Base-by-base conservation (phyloP, 371 early-diverging fungal genomes). In the Apophysomyces sp. region DNA sequence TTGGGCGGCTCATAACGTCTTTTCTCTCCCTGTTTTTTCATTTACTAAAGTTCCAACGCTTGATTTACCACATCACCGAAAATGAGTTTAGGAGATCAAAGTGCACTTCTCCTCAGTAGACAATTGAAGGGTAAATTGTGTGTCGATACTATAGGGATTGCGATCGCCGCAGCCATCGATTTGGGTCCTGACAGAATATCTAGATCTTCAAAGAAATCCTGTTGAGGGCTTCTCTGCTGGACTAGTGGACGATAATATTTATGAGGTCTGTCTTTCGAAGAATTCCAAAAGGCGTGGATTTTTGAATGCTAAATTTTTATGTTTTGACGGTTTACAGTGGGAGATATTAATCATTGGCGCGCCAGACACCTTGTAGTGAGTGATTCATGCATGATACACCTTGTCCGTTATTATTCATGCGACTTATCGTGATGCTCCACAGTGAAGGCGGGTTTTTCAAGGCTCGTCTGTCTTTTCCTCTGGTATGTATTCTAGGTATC, bases 401-500 rank as follows among this genome's bases (percentile, higher is more conserved):
- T 44, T 24, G 18, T 59, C 52, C 29, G 44, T 37, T 57, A 56
- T 51, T 49, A 24, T 16, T 39, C 26, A 54, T 61, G 61, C 54
- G 28, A 28, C 7, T 32, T 34, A 28, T 52, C 40, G 27, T 53
- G 29, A 44, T 44, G 27, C 49, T 9, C 28, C 27, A n/a, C 61
- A 73, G 66, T 58, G 98, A 97, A 67, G 94, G 93, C 52, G 98
- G 96, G 3, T 93, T 96, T 74, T 95, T 94, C 83, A 93, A 86
- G 71, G 95, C 94, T 11, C 80, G 75, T 31, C 80, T 96, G 73
- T 72, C 85, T 2, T 97, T 97, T 76, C 96, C 96, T 13, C 69
- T 67, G 51, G 83, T 78, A 75, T 60, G 60, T 65, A 56, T 63
- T 56, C 13, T 60, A n/a, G n/a, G n/a, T n/a, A n/a, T n/a, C n/a